Base-by-base conservation (phyloP, 805 yeast species). In the Debaryomyces maramus region DNA sequence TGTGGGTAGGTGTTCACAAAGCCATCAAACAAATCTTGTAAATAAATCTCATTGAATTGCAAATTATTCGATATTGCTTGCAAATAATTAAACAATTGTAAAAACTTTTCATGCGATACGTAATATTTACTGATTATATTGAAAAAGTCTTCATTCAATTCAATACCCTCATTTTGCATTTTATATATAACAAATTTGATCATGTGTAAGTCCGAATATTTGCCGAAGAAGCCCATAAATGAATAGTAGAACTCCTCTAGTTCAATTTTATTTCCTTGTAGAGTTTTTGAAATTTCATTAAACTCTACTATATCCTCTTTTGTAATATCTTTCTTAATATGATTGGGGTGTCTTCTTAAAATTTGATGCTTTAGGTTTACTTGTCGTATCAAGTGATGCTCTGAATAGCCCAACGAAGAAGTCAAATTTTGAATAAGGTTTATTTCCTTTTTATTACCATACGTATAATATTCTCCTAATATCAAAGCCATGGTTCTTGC, bases 1-100 rank as follows among this genome's bases (percentile, higher is more conserved):
- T 63, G 54, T 1, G 73, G 72, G 38, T 63, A 69, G 1, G 65
- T 51, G 20, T 46, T 46, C 6, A 68, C 52, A 45, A 66, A 68
- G 2, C 65, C 47, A 10, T 63, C 58, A 37, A 55, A 65, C 5
- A 63, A 37, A 24, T 49, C 48, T 20, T 47, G 47, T n/a, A 63
- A 40, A 34, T 50, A 61, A 5, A 49, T 43, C 11, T 51, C 51
- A 32, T 57, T 53, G 39, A 58, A 63, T 10, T 32, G 41, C n/a
- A 49, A 45, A 33, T 43, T 41, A 21, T 34, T 42, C 15, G 44
- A 48, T 34, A 39, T 44, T 3, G 42, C 20, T 18, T 52, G 33
- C 32, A 65, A 33, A 39, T 59, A 61, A 38, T 53, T 49, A n/a
- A 54, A 38, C 10, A 68, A 50, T 10, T 53, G 57, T 10, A 65